phyloP scores from a whole-genome alignment of 345 rosid genomes.

The Murraya koenigii region DNA sequence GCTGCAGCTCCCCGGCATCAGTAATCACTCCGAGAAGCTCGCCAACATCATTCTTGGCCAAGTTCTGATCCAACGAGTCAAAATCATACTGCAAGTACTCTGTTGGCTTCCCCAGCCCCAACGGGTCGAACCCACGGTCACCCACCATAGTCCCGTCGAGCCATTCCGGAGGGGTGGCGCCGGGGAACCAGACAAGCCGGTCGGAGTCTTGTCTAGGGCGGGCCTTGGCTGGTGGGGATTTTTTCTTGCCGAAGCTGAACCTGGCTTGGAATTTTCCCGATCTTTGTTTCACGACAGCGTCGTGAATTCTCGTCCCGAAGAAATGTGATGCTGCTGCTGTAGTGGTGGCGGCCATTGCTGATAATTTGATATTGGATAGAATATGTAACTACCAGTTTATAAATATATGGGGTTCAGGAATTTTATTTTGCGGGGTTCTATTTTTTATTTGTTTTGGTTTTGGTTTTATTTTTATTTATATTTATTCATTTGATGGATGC shows the following conservation, averaged over 20 bases:
- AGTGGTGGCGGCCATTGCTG: conserved; percentile 35
- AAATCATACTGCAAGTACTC: conserved; percentile 83
- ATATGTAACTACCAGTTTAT: neutral
- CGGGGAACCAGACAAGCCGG: conserved; percentile 74
- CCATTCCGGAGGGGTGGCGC: conserved; percentile 70
- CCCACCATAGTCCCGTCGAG: conserved; percentile 79
- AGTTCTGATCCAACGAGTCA: conserved; percentile 84
- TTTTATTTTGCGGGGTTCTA: neutral
- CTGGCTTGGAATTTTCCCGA: conserved; percentile 51
- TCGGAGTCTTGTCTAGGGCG: conserved; percentile 21
- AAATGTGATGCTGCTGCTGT: conserved; percentile 54
- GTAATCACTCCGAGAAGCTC: conserved; percentile 52
- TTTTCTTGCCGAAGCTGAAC: conserved; percentile 54
- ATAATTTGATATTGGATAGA: neutral
- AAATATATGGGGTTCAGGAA: too few relatives aligned
- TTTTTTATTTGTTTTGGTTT: neutral
- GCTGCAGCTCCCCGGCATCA: conserved; percentile 49
- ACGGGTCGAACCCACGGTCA: conserved; percentile 89
- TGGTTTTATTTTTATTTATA: neutral
- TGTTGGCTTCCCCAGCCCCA: conserved; percentile 78
- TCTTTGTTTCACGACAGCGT: conserved; percentile 17
- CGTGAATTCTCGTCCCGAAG: conserved; percentile 43
- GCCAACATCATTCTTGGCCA: conserved; percentile 81
- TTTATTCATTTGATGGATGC: conserved; percentile 6
- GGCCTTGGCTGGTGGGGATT: conserved; percentile 40